Base-by-base conservation (phyloP, 352 stramenopile genomes). In the Phytopythium mirpurense region DNA sequence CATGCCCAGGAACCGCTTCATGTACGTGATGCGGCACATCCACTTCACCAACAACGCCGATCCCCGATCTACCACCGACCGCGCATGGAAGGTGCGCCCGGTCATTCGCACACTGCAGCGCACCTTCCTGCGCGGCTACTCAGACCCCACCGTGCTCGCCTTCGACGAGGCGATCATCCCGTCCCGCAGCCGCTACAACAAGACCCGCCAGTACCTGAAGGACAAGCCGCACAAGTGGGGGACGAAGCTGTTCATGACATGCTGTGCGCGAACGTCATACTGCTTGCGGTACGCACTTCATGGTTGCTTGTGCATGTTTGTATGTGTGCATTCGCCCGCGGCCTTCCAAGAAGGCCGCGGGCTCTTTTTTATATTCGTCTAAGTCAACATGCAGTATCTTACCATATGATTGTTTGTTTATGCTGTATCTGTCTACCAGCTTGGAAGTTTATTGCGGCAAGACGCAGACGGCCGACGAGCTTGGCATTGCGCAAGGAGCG, bases 141-240 rank as follows among this genome's bases (percentile, higher is more conserved):
- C 55, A 3, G 37, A 48, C 6, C 60, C 54, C 10, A 47, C 45
- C 0, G 38, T 54, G 11, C 38, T 62, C 12, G 37, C 54, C 19
- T 67, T 67, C 41, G 60, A 67, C 27, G 55, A 67, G 35, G 54
- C 42, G 14, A 41, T 67, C 1, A 27, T 61, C 7, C 53, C 47
- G 4, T 50, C 35, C 6, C 55, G 50, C n/a, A n/a, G n/a, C n/a
- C n/a, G n/a, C n/a, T n/a, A n/a, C n/a, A n/a, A n/a, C n/a, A n/a
- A n/a, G n/a, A n/a, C n/a, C n/a, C n/a, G n/a, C n/a, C 2, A 59
- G 49, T 3, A 56, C 49, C 1, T 67, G 57, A 26, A 58, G 56
- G n/a, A n/a, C 46, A 56, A 57, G 27, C 21, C 46, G 56, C 21
- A 63, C 40, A 38, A 43, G n/a, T 57, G 49, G 56, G 49, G 49